phyloP scores from a whole-genome alignment of 202 grass and related monocot genomes.

The Saccharum hybrid region DNA sequence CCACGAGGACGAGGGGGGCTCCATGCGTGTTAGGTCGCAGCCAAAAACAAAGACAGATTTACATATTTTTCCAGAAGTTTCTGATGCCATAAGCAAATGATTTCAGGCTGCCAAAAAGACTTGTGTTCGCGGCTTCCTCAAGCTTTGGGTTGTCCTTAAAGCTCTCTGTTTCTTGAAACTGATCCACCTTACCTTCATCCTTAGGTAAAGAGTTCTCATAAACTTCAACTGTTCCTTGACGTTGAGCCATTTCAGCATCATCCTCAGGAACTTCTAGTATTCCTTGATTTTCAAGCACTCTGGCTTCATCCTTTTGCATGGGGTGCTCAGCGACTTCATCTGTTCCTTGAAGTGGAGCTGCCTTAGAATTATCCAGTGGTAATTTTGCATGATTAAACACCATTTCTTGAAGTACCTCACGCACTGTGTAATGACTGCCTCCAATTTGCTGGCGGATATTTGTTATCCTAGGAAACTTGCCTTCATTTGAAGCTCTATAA shows the following conservation, averaged over 20 bases:
- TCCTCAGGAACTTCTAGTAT: too few species aligned
- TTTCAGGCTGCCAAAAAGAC: slow-evolving; percentile 66
- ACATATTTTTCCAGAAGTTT: slow-evolving; percentile 72
- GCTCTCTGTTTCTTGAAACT: too few species aligned
- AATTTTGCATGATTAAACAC: slow-evolving; percentile 48
- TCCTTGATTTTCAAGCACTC: neutral
- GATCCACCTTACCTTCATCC: too few species aligned
- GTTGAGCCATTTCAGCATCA: neutral
- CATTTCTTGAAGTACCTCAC: slow-evolving; percentile 71
- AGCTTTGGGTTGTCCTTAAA: slow-evolving; percentile 23
- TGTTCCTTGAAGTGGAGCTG: neutral
- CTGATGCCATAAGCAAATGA: slow-evolving; percentile 65
- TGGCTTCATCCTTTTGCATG: neutral
- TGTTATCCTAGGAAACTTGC: too few species aligned
- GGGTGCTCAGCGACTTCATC: neutral
- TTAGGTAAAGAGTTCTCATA: neutral
- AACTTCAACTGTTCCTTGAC: neutral
- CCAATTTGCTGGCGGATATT: too few species aligned
- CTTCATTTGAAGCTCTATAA: too few species aligned
- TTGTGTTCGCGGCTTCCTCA: slow-evolving; percentile 35
- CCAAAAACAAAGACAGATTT: slow-evolving; percentile 36
- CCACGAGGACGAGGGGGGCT: neutral
- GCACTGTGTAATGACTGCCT: slow-evolving; percentile 53
- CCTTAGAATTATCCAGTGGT: neutral
- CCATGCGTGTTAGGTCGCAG: slow-evolving; percentile 10